Evolutionary conservation across 192 early-diverging fungal genomes (phyloP).

Genomic region (Rhizoclosmatium globosum): DNA sequence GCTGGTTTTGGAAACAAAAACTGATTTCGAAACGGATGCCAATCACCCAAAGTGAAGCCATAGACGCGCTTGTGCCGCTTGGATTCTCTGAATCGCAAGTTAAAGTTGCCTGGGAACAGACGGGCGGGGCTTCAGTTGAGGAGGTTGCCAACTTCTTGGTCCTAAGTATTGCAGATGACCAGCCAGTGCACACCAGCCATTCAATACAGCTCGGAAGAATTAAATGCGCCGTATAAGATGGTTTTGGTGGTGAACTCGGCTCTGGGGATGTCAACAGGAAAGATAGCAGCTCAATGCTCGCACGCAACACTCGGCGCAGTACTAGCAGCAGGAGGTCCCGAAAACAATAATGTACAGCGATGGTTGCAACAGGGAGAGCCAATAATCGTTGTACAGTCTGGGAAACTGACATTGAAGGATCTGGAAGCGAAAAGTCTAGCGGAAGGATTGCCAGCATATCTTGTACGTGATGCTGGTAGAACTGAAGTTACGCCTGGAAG

Average conservation of each 20-base stretch:
- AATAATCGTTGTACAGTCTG: constrained; percentile 26
- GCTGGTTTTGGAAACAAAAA: not conserved
- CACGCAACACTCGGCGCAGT: constrained; percentile 77
- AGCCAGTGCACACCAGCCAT: not conserved
- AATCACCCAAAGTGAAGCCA: not conserved
- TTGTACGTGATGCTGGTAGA: constrained; percentile 26
- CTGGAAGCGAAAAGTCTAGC: not conserved
- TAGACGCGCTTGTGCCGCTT: constrained; percentile 7
- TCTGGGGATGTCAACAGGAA: constrained; percentile 88
- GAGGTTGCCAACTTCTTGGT: not conserved
- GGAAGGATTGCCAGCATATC: not conserved
- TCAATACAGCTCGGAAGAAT: not conserved
- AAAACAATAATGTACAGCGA: not conserved
- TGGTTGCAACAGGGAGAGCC: constrained; percentile 32
- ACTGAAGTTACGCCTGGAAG: constrained; percentile 31
- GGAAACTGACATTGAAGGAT: not conserved
- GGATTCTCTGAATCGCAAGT: constrained; percentile 11
- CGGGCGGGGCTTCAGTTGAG: not conserved
- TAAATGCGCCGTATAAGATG: constrained; percentile 21
- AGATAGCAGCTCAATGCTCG: constrained; percentile 85
- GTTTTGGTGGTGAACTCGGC: constrained; percentile 80
- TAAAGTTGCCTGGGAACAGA: not conserved
- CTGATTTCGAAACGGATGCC: not conserved
- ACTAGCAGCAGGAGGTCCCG: not conserved
- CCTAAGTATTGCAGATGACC: not conserved